phyloP scores from a whole-genome alignment of 1,139 yeast species.

The Saccharomycopsis hybrid region DNA sequence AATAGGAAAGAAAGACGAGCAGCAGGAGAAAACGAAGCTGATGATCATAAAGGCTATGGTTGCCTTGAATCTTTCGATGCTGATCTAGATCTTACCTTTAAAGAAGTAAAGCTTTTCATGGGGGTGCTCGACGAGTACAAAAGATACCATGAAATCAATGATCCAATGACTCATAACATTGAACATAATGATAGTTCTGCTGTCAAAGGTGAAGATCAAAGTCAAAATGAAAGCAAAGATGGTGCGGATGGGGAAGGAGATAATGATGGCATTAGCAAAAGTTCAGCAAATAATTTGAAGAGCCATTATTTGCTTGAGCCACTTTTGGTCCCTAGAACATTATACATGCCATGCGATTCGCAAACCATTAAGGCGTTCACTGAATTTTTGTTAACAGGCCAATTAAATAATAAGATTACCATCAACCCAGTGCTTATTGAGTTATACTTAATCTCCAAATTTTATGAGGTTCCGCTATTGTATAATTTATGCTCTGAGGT shows the following conservation, averaged over 20 bases:
- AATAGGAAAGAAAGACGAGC: too few species aligned
- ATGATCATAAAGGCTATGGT: too few species aligned
- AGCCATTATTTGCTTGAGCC: slow-evolving; percentile 37
- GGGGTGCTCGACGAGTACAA: neutral
- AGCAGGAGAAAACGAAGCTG: too few species aligned
- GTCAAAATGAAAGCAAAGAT: neutral
- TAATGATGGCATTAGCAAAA: too few species aligned
- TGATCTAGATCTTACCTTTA: neutral
- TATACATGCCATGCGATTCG: slow-evolving; percentile 63
- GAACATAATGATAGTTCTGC: neutral
- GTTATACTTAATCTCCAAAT: slow-evolving; percentile 52
- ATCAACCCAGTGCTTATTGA: slow-evolving; percentile 39
- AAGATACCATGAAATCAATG: neutral
- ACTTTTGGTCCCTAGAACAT: slow-evolving; percentile 54
- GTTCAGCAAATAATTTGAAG: neutral
- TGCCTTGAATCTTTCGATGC: too few species aligned
- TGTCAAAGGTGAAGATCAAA: neutral
- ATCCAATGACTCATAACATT: too few species aligned
- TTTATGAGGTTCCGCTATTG: slow-evolving; percentile 59
- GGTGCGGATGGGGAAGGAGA: neutral
- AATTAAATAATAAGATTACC: slow-evolving; percentile 67
- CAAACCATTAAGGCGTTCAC: slow-evolving; percentile 56
- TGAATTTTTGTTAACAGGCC: slow-evolving; percentile 73
- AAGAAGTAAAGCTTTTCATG: neutral
- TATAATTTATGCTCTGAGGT: slow-evolving; percentile 65